phyloP scores from a whole-genome alignment of 2,329 filamentous ascomycete species.

The Trichoderma koningii region DNA sequence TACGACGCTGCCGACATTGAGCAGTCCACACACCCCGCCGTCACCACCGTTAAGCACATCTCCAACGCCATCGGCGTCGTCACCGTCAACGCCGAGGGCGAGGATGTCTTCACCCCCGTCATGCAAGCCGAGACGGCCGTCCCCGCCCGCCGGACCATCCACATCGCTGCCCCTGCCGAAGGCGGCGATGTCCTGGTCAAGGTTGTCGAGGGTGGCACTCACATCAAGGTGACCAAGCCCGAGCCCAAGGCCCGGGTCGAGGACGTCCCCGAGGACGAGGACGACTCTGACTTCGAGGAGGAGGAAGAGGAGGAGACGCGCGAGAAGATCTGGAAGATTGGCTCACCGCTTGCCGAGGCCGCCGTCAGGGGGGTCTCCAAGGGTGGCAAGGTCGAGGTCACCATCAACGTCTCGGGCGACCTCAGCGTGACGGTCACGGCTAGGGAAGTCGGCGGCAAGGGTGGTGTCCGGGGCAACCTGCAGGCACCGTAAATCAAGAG shows the following conservation, averaged over 20 bases:
- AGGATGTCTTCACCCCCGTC: constrained; percentile 76
- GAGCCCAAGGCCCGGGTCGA: constrained; percentile 77
- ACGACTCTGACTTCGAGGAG: constrained; percentile 60
- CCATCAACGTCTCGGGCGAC: constrained; percentile 82
- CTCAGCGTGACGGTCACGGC: constrained; percentile 77
- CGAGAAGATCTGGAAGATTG: constrained; percentile 91
- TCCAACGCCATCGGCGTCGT: constrained; percentile 86
- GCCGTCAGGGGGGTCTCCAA: constrained; percentile 83
- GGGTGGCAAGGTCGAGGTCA: constrained; percentile 88
- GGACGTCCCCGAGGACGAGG: constrained; percentile 63
- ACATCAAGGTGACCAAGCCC: constrained; percentile 91
- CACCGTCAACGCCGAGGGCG: constrained; percentile 58
- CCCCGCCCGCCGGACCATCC: constrained; percentile 81
- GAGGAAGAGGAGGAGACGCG: constrained; percentile 86
- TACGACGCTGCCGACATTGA: constrained; percentile 93
- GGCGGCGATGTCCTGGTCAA: constrained; percentile 88
- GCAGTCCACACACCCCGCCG: constrained; percentile 91
- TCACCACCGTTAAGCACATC: constrained; percentile 91
- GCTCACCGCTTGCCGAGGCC: constrained; percentile 79
- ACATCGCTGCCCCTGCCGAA: constrained; percentile 72
- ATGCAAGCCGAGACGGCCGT: constrained; percentile 85
- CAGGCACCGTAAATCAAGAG: constrained; percentile 33
- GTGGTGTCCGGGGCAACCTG: constrained; percentile 70
- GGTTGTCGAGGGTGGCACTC: constrained; percentile 81
- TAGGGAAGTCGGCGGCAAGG: constrained; percentile 84